Percentiles rank a stretch among this genome's conserved stretches.
Evolutionary conservation across 495 filamentous ascomycete genomes (phyloP).

Genomic region (Neurospora sp.): DNA sequence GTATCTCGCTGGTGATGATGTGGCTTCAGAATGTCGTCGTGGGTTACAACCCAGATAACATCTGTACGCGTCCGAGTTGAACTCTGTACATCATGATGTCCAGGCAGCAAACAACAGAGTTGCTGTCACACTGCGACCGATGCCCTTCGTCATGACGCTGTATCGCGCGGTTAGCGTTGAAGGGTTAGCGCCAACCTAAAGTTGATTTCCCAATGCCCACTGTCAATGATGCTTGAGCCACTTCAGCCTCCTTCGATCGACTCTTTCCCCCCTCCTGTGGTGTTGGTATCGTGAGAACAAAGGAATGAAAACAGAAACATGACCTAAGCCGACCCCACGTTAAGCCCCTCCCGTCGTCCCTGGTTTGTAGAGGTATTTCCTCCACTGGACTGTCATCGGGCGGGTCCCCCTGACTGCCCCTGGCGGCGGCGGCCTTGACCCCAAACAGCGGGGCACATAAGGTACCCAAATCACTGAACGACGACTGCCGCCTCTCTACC

Average conservation of each 20-base stretch:
- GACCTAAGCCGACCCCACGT: neutral
- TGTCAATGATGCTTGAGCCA: neutral
- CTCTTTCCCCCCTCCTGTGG: neutral
- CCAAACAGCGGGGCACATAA: neutral
- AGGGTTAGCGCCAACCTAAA: neutral
- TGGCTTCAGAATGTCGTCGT: neutral
- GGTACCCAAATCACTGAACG: neutral
- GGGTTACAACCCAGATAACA: neutral
- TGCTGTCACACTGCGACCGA: neutral
- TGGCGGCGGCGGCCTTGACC: neutral
- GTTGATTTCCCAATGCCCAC: neutral
- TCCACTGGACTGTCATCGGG: neutral
- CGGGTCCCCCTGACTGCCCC: neutral
- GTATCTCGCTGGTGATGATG: neutral
- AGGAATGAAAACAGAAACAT: neutral
- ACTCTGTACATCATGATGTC: neutral
- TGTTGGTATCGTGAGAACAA: neutral
- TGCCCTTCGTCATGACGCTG: neutral
- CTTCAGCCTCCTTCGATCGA: neutral
- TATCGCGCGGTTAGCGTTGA: neutral
- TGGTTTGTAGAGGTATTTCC: neutral
- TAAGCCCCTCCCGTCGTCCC: too few relatives aligned
- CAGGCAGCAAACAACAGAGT: neutral
- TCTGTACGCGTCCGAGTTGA: too few relatives aligned
- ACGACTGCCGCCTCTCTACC: neutral